Evolutionary conservation across 768 basidiomycete species (phyloP).

Genomic region (Galerina sulciceps): DNA sequence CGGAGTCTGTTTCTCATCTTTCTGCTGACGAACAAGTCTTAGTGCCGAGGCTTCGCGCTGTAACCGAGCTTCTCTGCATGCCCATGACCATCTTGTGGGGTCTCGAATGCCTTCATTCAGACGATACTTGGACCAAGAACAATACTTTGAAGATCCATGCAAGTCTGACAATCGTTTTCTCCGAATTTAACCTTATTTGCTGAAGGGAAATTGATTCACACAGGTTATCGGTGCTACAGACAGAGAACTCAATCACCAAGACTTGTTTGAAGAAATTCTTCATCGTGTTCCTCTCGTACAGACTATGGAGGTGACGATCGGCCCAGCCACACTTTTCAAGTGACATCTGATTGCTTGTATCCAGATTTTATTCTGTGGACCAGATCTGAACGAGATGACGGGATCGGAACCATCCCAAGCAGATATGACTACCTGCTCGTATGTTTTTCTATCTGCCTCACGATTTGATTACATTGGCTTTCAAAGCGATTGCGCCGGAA

Average conservation of each 20-base stretch:
- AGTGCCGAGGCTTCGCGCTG: constrained; percentile 29
- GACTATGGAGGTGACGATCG: constrained; percentile 25
- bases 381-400: constrained; percentile 17
- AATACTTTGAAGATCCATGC: constrained; percentile 35
- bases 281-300: constrained; percentile 37
- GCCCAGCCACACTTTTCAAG: background rate
- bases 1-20: background rate
- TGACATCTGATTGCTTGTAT: background rate
- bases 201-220: background rate
- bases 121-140: constrained; percentile 32
- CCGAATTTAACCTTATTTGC: background rate
- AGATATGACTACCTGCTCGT: constrained; percentile 35
- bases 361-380: constrained; percentile 29
- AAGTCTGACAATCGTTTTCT: background rate
- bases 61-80: constrained; percentile 31
- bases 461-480: background rate
- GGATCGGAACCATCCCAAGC: constrained; percentile 5
- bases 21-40: constrained; percentile 24
- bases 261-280: constrained; percentile 37
- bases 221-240: constrained; percentile 33
- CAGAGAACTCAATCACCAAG: constrained; percentile 22
- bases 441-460: constrained; percentile 8
- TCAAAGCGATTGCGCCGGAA: constrained; percentile 27
- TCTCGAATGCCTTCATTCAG: constrained; percentile 31
- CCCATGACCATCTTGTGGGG: constrained; percentile 36